Conservation (phyloP, 163 green algal genomes). For the Chlorella variabilis region DNA sequence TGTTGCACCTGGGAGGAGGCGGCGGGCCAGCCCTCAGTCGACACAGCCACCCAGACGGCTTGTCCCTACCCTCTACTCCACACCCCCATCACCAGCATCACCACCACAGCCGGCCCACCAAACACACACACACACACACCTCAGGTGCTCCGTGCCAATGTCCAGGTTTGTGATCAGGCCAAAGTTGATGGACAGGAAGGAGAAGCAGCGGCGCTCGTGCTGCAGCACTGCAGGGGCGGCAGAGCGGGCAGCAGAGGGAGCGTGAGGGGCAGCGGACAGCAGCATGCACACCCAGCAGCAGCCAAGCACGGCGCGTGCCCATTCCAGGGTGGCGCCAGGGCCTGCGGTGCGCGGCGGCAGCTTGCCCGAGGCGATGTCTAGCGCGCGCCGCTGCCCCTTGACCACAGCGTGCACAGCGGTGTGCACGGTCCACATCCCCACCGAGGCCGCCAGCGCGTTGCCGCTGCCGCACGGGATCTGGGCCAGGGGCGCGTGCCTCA, state of each 20-base stretch:
- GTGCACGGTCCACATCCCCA: slow-evolving; percentile 62
- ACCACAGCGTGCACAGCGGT: slow-evolving; percentile 62
- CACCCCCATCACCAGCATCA: no score
- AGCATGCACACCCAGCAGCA: not conserved
- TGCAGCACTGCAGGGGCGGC: slow-evolving; percentile 42
- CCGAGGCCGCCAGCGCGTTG: slow-evolving; percentile 76
- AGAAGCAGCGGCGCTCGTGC: slow-evolving; percentile 49
- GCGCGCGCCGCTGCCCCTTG: slow-evolving; percentile 42
- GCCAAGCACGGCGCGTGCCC: no score
- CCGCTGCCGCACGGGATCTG: slow-evolving; percentile 71
- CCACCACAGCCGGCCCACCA: no score
- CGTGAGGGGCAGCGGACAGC: no score
- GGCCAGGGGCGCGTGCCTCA: slow-evolving; percentile 54
- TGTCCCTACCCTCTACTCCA: no score
- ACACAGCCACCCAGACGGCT: no score
- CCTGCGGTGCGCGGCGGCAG: no score
- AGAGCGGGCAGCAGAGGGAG: not conserved
- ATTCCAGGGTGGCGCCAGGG: no score
- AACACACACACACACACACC: no score
- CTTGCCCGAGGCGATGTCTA: slow-evolving; percentile 56
- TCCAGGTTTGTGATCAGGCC: slow-evolving; percentile 61
- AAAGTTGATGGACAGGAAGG: slow-evolving; percentile 65
- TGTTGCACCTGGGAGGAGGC: no score
- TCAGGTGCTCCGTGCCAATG: slow-evolving; percentile 65
- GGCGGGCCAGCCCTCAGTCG: no score